Evolutionary conservation across 352 stramenopile species (phyloP).

Genomic region (Pythium volutum): DNA sequence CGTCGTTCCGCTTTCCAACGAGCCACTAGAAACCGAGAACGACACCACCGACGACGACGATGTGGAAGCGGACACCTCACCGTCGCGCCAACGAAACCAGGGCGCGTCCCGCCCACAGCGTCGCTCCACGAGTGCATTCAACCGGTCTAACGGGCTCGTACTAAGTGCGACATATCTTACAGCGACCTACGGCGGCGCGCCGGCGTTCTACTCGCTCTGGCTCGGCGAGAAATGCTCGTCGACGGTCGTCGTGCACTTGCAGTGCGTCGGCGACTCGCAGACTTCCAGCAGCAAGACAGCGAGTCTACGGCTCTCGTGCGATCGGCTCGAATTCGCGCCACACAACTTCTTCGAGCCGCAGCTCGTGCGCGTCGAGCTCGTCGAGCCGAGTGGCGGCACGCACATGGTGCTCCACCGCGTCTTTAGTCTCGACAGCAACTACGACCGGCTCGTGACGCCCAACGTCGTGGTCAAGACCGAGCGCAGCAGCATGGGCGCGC

Average conservation of each 20-base stretch:
- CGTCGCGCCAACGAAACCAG: background rate
- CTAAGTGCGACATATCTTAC: slow-evolving; percentile 54
- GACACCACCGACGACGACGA: background rate
- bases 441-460: slow-evolving; percentile 46
- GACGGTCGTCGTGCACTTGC: slow-evolving; percentile 64
- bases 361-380: slow-evolving; percentile 56
- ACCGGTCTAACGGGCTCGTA: slow-evolving; percentile 25
- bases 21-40: background rate
- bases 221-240: slow-evolving; percentile 56
- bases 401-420: slow-evolving; percentile 56
- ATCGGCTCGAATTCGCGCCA: slow-evolving; percentile 71
- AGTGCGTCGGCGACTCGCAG: slow-evolving; percentile 43
- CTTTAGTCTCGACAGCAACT: slow-evolving; percentile 66
- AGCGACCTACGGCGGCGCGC: slow-evolving; percentile 50
- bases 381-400: slow-evolving; percentile 42
- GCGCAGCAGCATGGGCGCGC: slow-evolving; percentile 29
- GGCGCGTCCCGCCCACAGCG: background rate
- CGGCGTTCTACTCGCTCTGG: slow-evolving; percentile 57
- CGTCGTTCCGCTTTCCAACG: slow-evolving; percentile 1
- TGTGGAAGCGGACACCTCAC: background rate
- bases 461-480: slow-evolving; percentile 51
- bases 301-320: slow-evolving; percentile 47
- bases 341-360: slow-evolving; percentile 54
- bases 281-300: background rate
- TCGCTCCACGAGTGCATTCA: slow-evolving; percentile 22